phyloP scores from a whole-genome alignment of 2,329 filamentous ascomycete species.

The Ophiostoma sp. region DNA sequence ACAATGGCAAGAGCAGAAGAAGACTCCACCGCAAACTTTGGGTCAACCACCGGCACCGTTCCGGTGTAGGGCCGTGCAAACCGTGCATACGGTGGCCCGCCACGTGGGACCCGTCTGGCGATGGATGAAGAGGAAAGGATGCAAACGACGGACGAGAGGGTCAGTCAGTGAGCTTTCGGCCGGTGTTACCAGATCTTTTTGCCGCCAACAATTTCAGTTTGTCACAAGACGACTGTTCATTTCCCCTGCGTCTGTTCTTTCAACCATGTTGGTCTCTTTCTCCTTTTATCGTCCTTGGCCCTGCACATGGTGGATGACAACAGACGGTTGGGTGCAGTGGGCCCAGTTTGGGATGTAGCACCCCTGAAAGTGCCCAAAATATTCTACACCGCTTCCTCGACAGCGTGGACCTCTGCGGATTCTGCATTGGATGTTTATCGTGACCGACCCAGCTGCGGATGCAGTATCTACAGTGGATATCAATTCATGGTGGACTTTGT shows the following conservation, averaged over 20 bases:
- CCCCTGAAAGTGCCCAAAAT: background rate
- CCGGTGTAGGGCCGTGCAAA: conserved; percentile 13
- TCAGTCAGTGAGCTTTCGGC: conserved; percentile 2
- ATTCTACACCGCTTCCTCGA: background rate
- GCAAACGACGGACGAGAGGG: background rate
- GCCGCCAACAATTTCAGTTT: background rate
- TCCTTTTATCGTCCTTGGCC: background rate
- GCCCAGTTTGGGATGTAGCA: background rate
- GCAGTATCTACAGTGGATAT: background rate
- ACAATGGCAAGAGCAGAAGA: background rate
- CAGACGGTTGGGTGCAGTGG: background rate
- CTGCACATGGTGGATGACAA: background rate
- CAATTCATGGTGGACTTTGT: background rate
- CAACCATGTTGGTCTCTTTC: background rate
- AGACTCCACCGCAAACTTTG: background rate
- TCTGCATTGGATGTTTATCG: background rate
- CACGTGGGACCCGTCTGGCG: background rate
- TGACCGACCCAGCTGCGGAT: background rate
- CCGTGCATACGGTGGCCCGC: background rate
- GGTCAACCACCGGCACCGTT: background rate
- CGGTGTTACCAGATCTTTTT: background rate
- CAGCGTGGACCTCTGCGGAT: background rate
- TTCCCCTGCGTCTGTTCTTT: background rate
- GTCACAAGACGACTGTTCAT: background rate
- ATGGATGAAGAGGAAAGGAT: background rate